Evolutionary conservation across 2,329 filamentous ascomycete species (phyloP), one percentile per base, ranked within the genome.

Genomic region (Beauveria medogensis): DNA sequence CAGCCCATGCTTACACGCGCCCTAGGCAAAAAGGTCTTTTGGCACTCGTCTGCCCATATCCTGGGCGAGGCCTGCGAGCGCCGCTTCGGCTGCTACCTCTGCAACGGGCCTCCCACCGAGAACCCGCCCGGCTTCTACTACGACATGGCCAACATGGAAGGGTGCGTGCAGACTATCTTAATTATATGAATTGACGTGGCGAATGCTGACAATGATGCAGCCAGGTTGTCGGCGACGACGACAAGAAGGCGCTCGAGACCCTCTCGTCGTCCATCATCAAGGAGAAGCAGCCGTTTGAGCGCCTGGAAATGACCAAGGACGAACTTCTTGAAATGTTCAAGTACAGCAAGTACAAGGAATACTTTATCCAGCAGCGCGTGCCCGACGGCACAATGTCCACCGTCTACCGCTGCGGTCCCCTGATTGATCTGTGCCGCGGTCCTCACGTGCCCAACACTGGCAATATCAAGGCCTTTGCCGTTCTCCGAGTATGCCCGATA

Each of bases 341-440:
- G 68, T 95, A 96, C 82, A 97, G 95, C 82, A 94, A 94, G 74
- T 97, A 96, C 81, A 97, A 99, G 84, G 87, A 96, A 73, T 90
- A 97, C 74, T 96, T 97, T 75, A 97, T 99, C 78, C 88, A 74
- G 67, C 73, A 75, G 67, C 71, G 73, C 51, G 73, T 97, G 63
- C 81, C 87, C 44, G 91, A 96, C 67, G 92, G 91, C 67, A 92
- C 91, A 60, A 91, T 83, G 72, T 96, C 91, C 72, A 97, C 94
- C 10, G 93, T 97, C 46, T 99, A 97, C 76, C 87, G 91, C 65
- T 95, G 92, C 70, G 94, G 94, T 62, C 92, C 92, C 16, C 80
- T 97, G 61, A 96, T 97, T 69, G 94, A 99, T 82, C 79, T 97
- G 65, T 97, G 94, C 80, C 85, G 92, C 73, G 94, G 94, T 43